Evolutionary conservation across 768 basidiomycete species (phyloP), one percentile per base, ranked within the genome.

Genomic region (Megacollybia marginata): DNA sequence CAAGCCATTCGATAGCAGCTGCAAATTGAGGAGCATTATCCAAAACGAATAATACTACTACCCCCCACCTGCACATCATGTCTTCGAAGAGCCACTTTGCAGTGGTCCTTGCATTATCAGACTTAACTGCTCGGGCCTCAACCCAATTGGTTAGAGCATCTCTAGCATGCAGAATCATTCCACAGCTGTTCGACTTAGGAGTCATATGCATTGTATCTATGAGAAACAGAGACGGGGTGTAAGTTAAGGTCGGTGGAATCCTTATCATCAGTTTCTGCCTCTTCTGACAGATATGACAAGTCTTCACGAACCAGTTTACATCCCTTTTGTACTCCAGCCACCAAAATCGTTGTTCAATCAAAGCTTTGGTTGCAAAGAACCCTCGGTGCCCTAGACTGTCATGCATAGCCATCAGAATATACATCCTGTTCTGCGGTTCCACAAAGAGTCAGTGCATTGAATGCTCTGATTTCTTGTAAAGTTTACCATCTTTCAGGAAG

Each of bases 271-370:
- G 10, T 0, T 54, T 49, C 0, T 60, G 57, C 0, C 59, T 51
- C 0, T 57, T 43, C 43, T 76, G 73, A 48, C 74, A 75, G 7
- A 57, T 46, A 42, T 73, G 67, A 48, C 73, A 74, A 0, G 67
- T 64, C 2, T 55, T 46, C 1, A 69, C 50, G 46, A 57, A 69
- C 62, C 65, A 68, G 0, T 55, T 52, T 2, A n/a, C n/a, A n/a
- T n/a, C n/a, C n/a, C n/a, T n/a, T n/a, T n/a, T n/a, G n/a, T n/a
- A n/a, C n/a, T n/a, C n/a, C n/a, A n/a, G n/a, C n/a, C n/a, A n/a
- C n/a, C n/a, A n/a, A n/a, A n/a, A n/a, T n/a, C n/a, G n/a, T n/a
- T n/a, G n/a, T n/a, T n/a, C n/a, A n/a, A n/a, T n/a, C n/a, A n/a
- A 16, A 1, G 36, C 23, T 33, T 23, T 19, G 5, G 52, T 55